Evolutionary conservation across 176 grass and related monocot species (phyloP).

Genomic region (Aegilops umbellulata): DNA sequence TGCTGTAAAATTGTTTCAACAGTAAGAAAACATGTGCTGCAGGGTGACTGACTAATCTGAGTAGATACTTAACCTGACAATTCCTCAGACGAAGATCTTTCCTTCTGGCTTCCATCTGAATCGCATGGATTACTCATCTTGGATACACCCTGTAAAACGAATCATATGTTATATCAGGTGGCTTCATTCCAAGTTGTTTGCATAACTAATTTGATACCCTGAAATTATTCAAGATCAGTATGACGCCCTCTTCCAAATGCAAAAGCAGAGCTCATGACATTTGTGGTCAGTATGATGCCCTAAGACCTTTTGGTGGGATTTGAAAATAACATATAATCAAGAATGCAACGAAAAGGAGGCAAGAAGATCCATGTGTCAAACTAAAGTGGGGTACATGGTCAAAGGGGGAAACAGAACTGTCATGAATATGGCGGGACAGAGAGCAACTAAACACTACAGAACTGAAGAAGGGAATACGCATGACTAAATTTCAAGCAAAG

Average conservation of each 20-base stretch:
- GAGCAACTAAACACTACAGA: background rate
- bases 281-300: too few relatives aligned
- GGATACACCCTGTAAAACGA: background rate
- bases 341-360: background rate
- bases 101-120: background rate
- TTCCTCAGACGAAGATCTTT: constrained; percentile 13
- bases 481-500: too few relatives aligned
- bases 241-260: too few relatives aligned
- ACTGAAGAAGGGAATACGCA: background rate
- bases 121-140: background rate
- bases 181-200: background rate
- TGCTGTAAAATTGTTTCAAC: background rate
- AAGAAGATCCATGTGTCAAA: too few relatives aligned
- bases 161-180: background rate
- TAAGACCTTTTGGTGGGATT: too few relatives aligned
- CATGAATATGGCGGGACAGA: background rate
- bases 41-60: background rate
- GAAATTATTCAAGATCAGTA: background rate
- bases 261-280: too few relatives aligned
- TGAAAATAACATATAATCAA: background rate
- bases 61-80: constrained; percentile 30
- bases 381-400: too few relatives aligned
- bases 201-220: background rate
- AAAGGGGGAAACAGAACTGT: background rate
- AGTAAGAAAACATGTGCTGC: background rate